Evolutionary conservation across 164 flowering plant genomes (phyloP), one percentile per base, ranked within the genome.

Genomic region (Vitis rupestris): DNA sequence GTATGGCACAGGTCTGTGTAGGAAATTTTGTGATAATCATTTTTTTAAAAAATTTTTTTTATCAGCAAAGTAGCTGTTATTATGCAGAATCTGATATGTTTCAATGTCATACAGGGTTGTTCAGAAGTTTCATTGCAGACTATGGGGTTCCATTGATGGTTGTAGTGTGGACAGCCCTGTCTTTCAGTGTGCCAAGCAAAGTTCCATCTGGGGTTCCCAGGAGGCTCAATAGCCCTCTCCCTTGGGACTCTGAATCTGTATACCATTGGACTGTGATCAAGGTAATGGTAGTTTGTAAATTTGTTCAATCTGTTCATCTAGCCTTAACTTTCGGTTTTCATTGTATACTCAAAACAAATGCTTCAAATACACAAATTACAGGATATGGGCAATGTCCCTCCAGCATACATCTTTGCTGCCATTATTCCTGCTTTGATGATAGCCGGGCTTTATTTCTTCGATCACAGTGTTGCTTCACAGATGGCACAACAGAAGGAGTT

Each of bases 111-210:
- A 14, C 80, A 85, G 87, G 84, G 31, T 74, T 72, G 73, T 50
- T 80, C 10, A 65, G 89, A 61, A 74, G 86, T 68, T 78, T 83
- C 50, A 65, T 83, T 49, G 87, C 87, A 19, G 86, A 85, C 61
- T 85, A 83, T 70, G 89, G 89, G 2, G 89, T 85, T 76, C 87
- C 89, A 9, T 56, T 85, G n/a, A 79, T 82, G 87, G 81, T 83
- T 51, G 27, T 85, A 16, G 53, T 82, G 16, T 85, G 89, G 89
- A 78, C 89, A 5, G 84, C 76, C 5, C 64, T 85, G 49, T 83
- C 89, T 16, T 85, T 67, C 47, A 49, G 67, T 55, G 69, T 82
- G 5, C 82, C 87, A 15, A 61, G 71, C 52, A 66, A 76, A 65
- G 75, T 80, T 63, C 87, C 89, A 0, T 54, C 75, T 16, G 85